Base-by-base conservation (phyloP, 2,329 filamentous ascomycete species). In the Fusarium sororula region DNA sequence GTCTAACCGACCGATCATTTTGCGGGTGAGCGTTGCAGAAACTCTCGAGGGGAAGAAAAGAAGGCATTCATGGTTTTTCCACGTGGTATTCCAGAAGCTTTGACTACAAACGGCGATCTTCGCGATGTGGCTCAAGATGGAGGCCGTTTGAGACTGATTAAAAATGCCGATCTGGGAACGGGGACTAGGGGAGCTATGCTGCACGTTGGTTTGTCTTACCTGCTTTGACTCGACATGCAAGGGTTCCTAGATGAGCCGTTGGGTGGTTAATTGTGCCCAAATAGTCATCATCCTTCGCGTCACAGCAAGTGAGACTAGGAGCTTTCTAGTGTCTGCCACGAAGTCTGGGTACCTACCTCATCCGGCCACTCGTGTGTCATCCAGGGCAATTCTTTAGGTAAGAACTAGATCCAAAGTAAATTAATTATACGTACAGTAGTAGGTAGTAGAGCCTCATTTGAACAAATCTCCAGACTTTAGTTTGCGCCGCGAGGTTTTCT, bases 311-410 rank as follows among this genome's bases (percentile, higher is more conserved):
- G 35, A 37, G 45, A 38, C 55, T 45, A 41, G 30, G 50, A 37
- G 10, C 30, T 68, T 67, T 55, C 30, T 53, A 47, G 51, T 30
- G 38, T 32, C 5, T 39, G 22, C 11, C 54, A 30, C 13, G 17
- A 38, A 47, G 38, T 35, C 35, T n/a, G 18, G 6, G 42, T 47
- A 63, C 56, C 68, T 70, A 47, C 62, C 61, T 50, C 6, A 39
- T 75, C n/a, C 15, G 64, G 72, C 28, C 39, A 51, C 30, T 47
- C 5, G 28, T 50, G 35, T 51, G 59, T 55, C 62, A 71, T 61
- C 10, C 45, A 71, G 18, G 14, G 35, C 39, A 66, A 70, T 73
- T 55, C 42, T 63, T 75, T 66, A 75, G 50, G 68, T 75, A 73
- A 53, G n/a, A 44, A 48, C 24, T 15, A 30, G 22, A 26, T n/a